These are phyloP conservation scores for Ilyonectria mors-panacis DNA, from an alignment of 2,329 filamentous ascomycete species.

Conservation along the genomic window DNA sequence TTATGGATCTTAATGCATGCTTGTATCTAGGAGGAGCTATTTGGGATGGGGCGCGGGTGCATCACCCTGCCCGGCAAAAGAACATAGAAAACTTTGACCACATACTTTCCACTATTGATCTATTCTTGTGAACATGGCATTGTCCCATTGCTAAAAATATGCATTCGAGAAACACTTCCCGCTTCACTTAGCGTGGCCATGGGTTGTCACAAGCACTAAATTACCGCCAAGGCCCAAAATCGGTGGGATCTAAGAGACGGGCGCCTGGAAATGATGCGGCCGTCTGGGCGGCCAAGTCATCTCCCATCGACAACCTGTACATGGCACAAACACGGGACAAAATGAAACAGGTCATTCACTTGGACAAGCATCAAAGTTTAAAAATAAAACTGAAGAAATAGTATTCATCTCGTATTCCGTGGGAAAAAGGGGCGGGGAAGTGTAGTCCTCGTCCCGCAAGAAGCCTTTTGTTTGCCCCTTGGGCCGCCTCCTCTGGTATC, in stretches of 20 bases:
- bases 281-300: conserved; percentile 20
- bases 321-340: background rate
- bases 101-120: background rate
- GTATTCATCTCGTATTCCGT: conserved; percentile 46
- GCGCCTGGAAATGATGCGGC: conserved; percentile 34
- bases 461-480: conserved; percentile 24
- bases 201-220: background rate
- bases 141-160: background rate
- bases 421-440: conserved; percentile 36
- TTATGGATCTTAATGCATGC: conserved; percentile 3
- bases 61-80: background rate
- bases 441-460: conserved; percentile 24
- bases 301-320: conserved; percentile 12
- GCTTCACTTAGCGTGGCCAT: background rate
- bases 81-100: conserved; percentile 8
- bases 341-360: conserved; percentile 21
- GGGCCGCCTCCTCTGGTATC: conserved; percentile 25
- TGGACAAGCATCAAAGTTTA: conserved; percentile 10
- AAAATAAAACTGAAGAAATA: conserved; percentile 40
- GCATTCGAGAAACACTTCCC: background rate
- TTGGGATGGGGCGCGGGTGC: background rate
- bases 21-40: background rate
- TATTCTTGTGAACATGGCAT: background rate
- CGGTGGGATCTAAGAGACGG: background rate
- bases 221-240: background rate